phyloP scores from a whole-genome alignment of 306 rosid genomes.

The Parietaria judaica region DNA sequence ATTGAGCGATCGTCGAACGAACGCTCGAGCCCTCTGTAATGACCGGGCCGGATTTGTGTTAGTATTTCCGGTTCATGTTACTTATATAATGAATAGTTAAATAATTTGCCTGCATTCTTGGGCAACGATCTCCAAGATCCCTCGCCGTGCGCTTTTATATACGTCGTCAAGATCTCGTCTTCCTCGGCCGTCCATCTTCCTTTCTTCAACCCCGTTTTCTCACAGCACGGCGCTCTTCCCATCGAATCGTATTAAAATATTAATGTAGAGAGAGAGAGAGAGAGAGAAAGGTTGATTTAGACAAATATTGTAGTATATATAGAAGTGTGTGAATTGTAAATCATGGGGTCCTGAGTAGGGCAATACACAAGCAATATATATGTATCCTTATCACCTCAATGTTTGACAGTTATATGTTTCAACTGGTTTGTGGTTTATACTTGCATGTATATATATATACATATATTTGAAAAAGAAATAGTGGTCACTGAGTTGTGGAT shows the following conservation, averaged over 20 bases:
- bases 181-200: constrained; percentile 92
- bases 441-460: neutral
- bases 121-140: constrained; percentile 85
- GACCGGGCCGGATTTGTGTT: too few relatives aligned
- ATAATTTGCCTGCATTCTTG: constrained; percentile 55
- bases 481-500: neutral
- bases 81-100: too few relatives aligned
- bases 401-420: neutral
- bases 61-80: too few relatives aligned
- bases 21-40: too few relatives aligned
- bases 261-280: neutral
- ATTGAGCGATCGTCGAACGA: too few relatives aligned
- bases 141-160: constrained; percentile 59
- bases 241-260: constrained; percentile 13
- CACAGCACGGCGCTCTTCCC: constrained; percentile 87
- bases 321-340: neutral
- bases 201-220: constrained; percentile 68
- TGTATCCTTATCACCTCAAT: neutral
- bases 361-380: neutral
- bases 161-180: constrained; percentile 52
- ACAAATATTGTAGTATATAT: neutral
- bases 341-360: neutral
- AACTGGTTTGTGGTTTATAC: neutral
- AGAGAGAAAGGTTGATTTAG: neutral
- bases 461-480: neutral